phyloP scores from a whole-genome alignment of 495 filamentous ascomycete species.

The Daldinia loculata region DNA sequence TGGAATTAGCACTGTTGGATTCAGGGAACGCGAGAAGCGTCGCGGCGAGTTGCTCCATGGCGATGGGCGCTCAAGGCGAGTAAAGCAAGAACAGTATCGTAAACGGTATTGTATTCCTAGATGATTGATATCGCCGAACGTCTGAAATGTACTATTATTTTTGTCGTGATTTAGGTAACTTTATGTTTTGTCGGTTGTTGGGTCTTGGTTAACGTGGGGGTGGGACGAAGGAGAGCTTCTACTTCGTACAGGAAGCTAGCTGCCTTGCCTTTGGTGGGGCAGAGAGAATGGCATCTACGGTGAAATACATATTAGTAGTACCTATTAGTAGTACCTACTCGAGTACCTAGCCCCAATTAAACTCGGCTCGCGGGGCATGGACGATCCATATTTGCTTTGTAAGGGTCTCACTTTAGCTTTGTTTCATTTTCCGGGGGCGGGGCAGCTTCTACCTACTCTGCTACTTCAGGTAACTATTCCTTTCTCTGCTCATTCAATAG shows the following conservation, averaged over 20 bases:
- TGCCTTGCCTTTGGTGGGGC: constrained; percentile 11
- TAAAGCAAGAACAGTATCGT: not conserved
- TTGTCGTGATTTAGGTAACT: not conserved
- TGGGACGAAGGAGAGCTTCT: not conserved
- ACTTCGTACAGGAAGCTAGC: constrained; percentile 2
- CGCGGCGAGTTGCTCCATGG: constrained; percentile 52
- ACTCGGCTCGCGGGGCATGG: constrained; percentile 13
- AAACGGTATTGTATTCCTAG: not conserved
- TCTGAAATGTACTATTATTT: not conserved
- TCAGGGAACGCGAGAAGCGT: constrained; percentile 53
- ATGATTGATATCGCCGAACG: not conserved
- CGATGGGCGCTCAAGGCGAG: constrained; percentile 23
- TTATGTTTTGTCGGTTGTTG: not conserved
- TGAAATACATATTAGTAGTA: not conserved
- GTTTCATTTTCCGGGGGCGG: constrained; percentile 4
- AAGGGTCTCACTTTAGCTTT: not conserved
- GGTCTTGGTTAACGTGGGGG: constrained; percentile 1
- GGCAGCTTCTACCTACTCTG: not conserved
- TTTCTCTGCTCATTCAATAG: not conserved
- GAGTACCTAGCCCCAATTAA: constrained; percentile 1
- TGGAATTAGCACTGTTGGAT: constrained; percentile 30
- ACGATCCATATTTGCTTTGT: not conserved
- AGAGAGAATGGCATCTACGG: not conserved
- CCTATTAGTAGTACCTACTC: not conserved
- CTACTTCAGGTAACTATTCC: not conserved